A percentile compares a stretch with the other conserved stretches of the same genome.
Evolutionary conservation across 805 yeast species (phyloP).

Genomic region (Sugiyamaella qingdaonensis): DNA sequence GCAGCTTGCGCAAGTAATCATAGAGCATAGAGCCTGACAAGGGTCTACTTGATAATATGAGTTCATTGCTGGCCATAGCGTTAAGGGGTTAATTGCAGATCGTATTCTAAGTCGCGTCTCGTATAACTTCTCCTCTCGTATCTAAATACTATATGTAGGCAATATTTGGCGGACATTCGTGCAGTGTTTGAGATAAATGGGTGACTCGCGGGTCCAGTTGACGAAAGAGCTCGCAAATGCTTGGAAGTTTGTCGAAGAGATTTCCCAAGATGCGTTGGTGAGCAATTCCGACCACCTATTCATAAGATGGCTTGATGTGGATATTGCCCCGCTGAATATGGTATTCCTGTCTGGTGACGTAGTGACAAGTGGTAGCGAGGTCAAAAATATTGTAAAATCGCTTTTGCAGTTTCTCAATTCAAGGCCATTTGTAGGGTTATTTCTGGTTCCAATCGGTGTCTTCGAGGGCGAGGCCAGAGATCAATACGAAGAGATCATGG

Average conservation of each 20-base stretch:
- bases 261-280: not conserved
- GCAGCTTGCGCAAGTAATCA: no score
- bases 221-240: not conserved
- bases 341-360: not conserved
- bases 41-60: no score
- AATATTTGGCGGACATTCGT: no score
- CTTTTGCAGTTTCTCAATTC: not conserved
- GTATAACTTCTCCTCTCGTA: no score
- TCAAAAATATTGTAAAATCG: not conserved
- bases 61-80: no score
- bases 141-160: no score
- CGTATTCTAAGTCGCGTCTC: no score
- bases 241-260: not conserved
- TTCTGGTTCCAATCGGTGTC: not conserved
- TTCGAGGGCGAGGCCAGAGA: not conserved
- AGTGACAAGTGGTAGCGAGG: not conserved
- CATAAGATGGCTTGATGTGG: not conserved
- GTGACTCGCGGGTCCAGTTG: no score
- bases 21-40: no score
- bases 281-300: not conserved
- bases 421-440: no score
- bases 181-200: no score
- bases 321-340: not conserved
- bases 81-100: no score
- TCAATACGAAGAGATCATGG: not conserved